Percentiles rank a stretch among this genome's conserved stretches.
These are phyloP conservation scores for Neurospora terricola DNA, from an alignment of 495 filamentous ascomycete genomes.

Conservation along the genomic window DNA sequence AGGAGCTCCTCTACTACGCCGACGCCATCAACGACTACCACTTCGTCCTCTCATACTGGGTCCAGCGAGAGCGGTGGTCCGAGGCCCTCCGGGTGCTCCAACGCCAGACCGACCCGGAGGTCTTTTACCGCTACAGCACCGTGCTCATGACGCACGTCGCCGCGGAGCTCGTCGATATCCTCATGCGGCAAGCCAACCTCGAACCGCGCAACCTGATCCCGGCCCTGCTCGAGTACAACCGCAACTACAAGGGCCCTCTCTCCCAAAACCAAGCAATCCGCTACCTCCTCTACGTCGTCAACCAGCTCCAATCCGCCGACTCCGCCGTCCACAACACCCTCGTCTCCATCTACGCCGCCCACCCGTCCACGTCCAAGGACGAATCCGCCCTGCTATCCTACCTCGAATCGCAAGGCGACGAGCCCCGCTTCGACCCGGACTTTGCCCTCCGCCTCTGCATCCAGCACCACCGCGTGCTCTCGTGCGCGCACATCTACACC, in stretches of 20 bases:
- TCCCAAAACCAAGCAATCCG: conserved; percentile 85
- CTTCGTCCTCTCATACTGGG: conserved; percentile 93
- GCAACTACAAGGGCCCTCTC: conserved; percentile 51
- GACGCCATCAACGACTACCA: conserved; percentile 82
- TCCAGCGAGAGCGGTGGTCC: conserved; percentile 90
- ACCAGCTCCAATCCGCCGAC: conserved; percentile 70
- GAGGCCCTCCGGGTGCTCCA: conserved; percentile 82
- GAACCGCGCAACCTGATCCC: conserved; percentile 83
- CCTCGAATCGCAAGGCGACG: conserved; percentile 61
- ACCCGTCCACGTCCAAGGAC: conserved; percentile 62
- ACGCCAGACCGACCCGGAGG: conserved; percentile 78
- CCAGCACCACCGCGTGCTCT: conserved; percentile 81
- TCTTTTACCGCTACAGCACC: conserved; percentile 92
- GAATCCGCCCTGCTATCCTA: conserved; percentile 81
- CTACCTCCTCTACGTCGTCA: conserved; percentile 88
- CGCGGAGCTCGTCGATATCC: conserved; percentile 75
- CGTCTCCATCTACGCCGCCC: conserved; percentile 89
- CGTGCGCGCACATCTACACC: conserved; percentile 91
- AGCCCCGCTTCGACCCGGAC: conserved; percentile 83
- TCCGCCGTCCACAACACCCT: conserved; percentile 96
- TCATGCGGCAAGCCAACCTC: conserved; percentile 88
- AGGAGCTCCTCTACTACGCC: conserved; percentile 85
- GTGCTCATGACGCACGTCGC: conserved; percentile 89
- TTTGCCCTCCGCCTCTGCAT: conserved; percentile 95
- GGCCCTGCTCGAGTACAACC: conserved; percentile 86